Conservation (phyloP, 2,329 filamentous ascomycete genomes). For the Pseudogymnoascus sp. region DNA sequence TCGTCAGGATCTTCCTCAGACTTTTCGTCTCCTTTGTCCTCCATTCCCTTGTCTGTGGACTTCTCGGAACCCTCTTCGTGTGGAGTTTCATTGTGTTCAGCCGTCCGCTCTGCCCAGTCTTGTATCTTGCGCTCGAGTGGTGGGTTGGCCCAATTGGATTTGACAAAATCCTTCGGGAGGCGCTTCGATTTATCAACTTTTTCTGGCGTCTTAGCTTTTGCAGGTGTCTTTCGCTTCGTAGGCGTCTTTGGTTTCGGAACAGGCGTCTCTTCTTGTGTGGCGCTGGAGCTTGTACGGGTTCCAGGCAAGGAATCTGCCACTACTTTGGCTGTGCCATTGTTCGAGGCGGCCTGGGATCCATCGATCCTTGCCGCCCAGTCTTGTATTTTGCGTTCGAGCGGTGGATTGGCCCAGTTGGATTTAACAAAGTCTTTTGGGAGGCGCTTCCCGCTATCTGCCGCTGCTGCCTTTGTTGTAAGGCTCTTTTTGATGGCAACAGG, state of each 20-base stretch:
- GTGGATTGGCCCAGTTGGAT: conserved; percentile 45
- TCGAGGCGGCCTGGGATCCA: background rate
- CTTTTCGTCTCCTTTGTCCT: background rate
- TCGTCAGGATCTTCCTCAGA: background rate
- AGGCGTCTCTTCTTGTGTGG: background rate
- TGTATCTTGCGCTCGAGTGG: conserved; percentile 52
- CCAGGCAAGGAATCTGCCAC: background rate
- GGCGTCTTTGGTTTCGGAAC: conserved; percentile 14
- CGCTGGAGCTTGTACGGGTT: background rate
- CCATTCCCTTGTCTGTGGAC: background rate
- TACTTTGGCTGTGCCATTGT: background rate
- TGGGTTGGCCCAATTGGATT: conserved; percentile 46
- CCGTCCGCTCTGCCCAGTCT: conserved; percentile 44
- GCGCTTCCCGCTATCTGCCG: background rate
- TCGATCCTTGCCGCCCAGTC: conserved; percentile 44
- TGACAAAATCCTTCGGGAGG: conserved; percentile 54
- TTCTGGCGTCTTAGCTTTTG: conserved; percentile 43
- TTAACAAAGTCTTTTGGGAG: conserved; percentile 37
- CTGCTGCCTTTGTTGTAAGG: background rate
- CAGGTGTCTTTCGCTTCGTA: conserved; percentile 12
- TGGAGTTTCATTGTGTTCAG: background rate
- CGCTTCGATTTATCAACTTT: conserved; percentile 33
- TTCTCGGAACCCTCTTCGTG: background rate
- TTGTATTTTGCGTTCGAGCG: conserved; percentile 51
- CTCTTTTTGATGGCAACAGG: background rate